Conservation (phyloP, 768 basidiomycete species). For the Multifurca ochricompacta region DNA sequence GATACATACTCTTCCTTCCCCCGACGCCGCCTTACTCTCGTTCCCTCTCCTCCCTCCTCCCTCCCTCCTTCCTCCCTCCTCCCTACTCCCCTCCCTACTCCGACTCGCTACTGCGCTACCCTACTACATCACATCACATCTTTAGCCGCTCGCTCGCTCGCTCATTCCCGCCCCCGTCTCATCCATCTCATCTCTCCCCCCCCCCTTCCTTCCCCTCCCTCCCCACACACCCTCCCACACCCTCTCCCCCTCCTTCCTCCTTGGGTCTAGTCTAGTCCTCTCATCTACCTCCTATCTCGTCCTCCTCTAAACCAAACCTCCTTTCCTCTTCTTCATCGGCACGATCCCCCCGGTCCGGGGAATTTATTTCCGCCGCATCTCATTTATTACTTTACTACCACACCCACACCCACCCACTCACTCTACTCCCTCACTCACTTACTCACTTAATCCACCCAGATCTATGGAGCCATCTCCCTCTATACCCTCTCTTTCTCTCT, state of each 20-base stretch:
- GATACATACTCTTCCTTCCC: background rate
- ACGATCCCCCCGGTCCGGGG: conserved; percentile 6
- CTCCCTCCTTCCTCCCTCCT: too few species aligned
- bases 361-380: background rate
- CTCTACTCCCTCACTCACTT: too few species aligned
- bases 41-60: too few species aligned
- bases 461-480: conserved; percentile 48
- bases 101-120: background rate
- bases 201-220: background rate
- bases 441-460: background rate
- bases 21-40: background rate
- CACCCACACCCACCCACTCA: too few species aligned
- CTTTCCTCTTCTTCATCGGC: background rate
- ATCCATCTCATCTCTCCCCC: background rate
- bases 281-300: background rate
- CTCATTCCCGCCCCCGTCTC: conserved; percentile 1
- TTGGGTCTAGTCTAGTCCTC: background rate
- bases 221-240: background rate
- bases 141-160: conserved; percentile 5
- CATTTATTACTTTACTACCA: too few species aligned
- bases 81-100: too few species aligned
- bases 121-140: too few species aligned
- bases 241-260: background rate
- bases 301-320: background rate
- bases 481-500: conserved; percentile 46